Base-by-base conservation (phyloP, 768 basidiomycete species). In the Boletus coccyginus region DNA sequence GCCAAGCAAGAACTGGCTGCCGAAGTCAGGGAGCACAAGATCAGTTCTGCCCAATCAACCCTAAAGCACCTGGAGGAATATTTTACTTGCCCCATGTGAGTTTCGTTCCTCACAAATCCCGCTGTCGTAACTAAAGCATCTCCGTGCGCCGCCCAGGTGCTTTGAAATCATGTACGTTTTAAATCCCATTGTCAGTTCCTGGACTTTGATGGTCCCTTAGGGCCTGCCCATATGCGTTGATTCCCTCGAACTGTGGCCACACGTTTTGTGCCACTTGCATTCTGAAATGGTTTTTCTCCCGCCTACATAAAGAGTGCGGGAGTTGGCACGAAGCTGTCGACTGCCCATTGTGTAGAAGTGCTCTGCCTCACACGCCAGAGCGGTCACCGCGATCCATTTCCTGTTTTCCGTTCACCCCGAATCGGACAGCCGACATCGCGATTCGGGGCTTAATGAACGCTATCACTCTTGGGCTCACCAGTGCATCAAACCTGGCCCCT, bases 221-320 rank as follows among this genome's bases (percentile, higher is more conserved):
- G 58, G 82, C 85, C 3, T 77, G 77, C 58, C 87, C 87, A 9
- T 84, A 84, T 64, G 71, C 73, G 33, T 70, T 87, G 41, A 79
- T 75, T 54, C 80, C 83, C 17, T 74, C 73, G 14, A 71, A 74
- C 40, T 88, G 87, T 58, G 87, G 87, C 11, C 87, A 89, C 63
- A 80, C 85, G 5, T 88, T 85, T 64, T 88, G 85, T 65, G 81
- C 82, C 32, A 71, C 83, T 46, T 87, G 85, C 70, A 83, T 86
- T 57, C 68, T 88, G 32, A 82, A 81, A 63, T 86, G 85, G 83
- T 82, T 83, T 70, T 87, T 87, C 74, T 83, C 85, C 62, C 81
- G 81, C 46, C 70, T 87, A 31, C 86, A 88, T 69, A 74, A 73
- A 46, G 75, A 73, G 1, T 88, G 87, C 64, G 85, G 85, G 31